Evolutionary conservation across 1,139 yeast species (phyloP), one percentile per base, ranked within the genome.

Genomic region (Yamadazyma buinensis): DNA sequence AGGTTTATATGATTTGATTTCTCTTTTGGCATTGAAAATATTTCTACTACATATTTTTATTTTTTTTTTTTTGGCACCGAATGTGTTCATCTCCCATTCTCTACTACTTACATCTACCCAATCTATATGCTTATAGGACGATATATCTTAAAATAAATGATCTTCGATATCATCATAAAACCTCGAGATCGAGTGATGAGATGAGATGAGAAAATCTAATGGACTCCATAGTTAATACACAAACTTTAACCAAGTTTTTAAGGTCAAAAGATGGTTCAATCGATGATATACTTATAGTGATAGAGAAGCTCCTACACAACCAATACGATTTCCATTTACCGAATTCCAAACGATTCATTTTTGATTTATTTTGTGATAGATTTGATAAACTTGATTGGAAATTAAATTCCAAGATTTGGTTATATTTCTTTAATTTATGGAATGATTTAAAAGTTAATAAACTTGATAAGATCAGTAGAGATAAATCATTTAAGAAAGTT

Each of bases 281-380:
- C 4, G 14, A 12, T 7, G 27, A 30, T 4, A 24, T 23, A n/a
- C 18, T 30, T 11, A 15, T 6, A 3, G 59, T 65, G 3, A 72
- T 83, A 1, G 52, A 54, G 19, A 51, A 57, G 7, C 53, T 83
- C 8, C 44, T 77, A 1, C 57, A 62, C 10, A 66, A 63, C 6
- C 40, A 60, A 9, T 48, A 64, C 12, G 48, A 62, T 1, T 63
- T 77, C 1, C 70, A 69, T 40, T 70, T 87, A 10, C 96, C 95
- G 3, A 75, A 80, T 39, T 67, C 64, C 35, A 67, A 72, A 11
- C 49, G 59, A 0, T 86, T 87, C 37, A 58, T 86, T 3, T 61
- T 84, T 26, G 90, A 84, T 35, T 67, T 88, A 46, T 46, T 84
- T 3, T 64, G 79, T 41, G 94, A 85, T 48, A 67, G 90, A 44